phyloP scores from a whole-genome alignment of 768 basidiomycete genomes.

The Sarcodon sp. region DNA sequence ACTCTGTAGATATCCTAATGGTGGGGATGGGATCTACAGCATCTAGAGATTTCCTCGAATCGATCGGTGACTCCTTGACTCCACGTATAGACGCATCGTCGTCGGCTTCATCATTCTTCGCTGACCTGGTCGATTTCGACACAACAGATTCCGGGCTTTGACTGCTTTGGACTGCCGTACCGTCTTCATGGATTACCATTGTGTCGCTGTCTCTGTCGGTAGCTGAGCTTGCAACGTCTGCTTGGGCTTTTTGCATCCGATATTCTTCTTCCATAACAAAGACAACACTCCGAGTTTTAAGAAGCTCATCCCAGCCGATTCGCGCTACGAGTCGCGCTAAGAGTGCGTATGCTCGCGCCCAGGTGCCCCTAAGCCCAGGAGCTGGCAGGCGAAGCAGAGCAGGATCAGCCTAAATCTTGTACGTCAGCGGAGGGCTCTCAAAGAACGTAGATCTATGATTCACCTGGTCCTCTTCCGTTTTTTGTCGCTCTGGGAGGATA shows the following conservation, averaged over 20 bases:
- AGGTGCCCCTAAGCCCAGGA: conserved; percentile 89
- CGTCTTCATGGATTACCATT: conserved; percentile 52
- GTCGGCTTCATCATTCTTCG: conserved; percentile 24
- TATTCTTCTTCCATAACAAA: conserved; percentile 99
- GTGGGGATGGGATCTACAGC: conserved; percentile 30
- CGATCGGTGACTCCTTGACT: conserved; percentile 19
- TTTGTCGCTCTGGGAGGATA: conserved; percentile 76
- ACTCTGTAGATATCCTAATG: conserved; percentile 47
- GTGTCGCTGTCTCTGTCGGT: conserved; percentile 11
- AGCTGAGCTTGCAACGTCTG: conserved; percentile 6
- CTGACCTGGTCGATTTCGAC: conserved; percentile 14
- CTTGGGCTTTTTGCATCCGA: conserved; percentile 83
- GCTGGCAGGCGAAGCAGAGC: conserved; percentile 91
- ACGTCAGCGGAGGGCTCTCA: neutral
- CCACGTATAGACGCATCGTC: conserved; percentile 65
- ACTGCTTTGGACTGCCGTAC: conserved; percentile 20
- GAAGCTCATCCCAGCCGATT: conserved; percentile 97
- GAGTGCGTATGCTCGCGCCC: conserved; percentile 87
- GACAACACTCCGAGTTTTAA: conserved; percentile 87
- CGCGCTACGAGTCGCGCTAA: conserved; percentile 85
- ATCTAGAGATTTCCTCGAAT: conserved; percentile 12
- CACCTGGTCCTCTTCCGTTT: conserved; percentile 79
- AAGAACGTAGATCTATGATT: conserved; percentile 3
- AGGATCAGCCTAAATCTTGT: conserved; percentile 62
- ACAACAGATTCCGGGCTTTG: neutral